Conservation (phyloP, 768 basidiomycete species). For the Leucocoprinus leucothites region DNA sequence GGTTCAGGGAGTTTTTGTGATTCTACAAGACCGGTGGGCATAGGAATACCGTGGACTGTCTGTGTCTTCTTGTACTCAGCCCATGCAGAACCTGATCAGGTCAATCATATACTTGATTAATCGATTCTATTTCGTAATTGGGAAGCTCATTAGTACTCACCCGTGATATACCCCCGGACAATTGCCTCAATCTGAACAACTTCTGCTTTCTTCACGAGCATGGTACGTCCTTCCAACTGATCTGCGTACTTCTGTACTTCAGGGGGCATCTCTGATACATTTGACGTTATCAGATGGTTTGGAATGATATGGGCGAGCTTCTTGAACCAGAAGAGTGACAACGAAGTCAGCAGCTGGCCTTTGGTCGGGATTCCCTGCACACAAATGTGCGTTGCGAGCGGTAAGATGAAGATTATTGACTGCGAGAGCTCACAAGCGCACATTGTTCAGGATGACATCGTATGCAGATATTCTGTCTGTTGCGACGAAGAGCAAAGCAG, state of each 20-base stretch:
- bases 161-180: constrained; percentile 95
- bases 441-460: constrained; percentile 93
- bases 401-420: background rate
- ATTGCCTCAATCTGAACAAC: constrained; percentile 94
- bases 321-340: constrained; percentile 95
- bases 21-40: constrained; percentile 80
- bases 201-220: constrained; percentile 88
- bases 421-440: constrained; percentile 36
- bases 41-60: constrained; percentile 82
- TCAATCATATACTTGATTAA: constrained; percentile 1
- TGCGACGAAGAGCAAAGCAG: constrained; percentile 87
- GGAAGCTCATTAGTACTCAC: constrained; percentile 33
- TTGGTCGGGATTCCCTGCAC: constrained; percentile 90
- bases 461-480: constrained; percentile 96
- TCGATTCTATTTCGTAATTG: background rate
- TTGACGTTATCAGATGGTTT: constrained; percentile 83
- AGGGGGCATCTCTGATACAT: constrained; percentile 78
- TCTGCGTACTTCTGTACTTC: constrained; percentile 71
- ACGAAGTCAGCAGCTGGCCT: constrained; percentile 82
- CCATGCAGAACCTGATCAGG: constrained; percentile 87
- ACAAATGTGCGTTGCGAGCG: background rate
- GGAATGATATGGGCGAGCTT: constrained; percentile 77
- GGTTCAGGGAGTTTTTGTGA: constrained; percentile 79
- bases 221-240: constrained; percentile 79
- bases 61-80: constrained; percentile 84